A percentile compares a stretch with the other conserved stretches of the same genome.
These are phyloP conservation scores for Aureobasidium sp. DNA, from an alignment of 2,329 filamentous ascomycete genomes.

Conservation along the genomic window DNA sequence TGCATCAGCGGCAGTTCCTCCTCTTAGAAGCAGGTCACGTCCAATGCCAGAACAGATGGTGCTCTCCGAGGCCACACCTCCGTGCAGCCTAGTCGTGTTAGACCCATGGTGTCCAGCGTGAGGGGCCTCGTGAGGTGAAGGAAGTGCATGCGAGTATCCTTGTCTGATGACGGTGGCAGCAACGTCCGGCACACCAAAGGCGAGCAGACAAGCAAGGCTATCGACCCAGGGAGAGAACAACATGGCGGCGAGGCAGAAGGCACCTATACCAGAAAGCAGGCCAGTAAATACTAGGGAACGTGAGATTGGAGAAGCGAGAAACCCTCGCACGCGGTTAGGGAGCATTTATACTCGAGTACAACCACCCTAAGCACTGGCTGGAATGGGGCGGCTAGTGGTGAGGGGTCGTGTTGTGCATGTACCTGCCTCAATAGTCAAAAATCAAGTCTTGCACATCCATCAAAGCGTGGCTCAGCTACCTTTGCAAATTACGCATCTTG, in stretches of 20 bases:
- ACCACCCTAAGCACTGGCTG: neutral
- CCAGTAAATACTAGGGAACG: neutral
- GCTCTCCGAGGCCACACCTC: conserved; percentile 42
- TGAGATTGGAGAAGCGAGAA: neutral
- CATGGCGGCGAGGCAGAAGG: neutral
- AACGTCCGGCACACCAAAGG: neutral
- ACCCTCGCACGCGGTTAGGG: neutral
- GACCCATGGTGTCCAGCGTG: neutral
- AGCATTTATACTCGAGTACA: conserved; percentile 4
- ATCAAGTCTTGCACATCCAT: neutral
- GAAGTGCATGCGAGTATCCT: neutral
- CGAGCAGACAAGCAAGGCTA: neutral
- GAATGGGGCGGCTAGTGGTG: neutral
- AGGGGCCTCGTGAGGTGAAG: neutral
- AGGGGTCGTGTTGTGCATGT: neutral
- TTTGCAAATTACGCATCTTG: neutral
- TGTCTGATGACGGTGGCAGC: conserved; percentile 1
- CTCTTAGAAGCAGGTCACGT: conserved; percentile 37
- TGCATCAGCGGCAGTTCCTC: conserved; percentile 48
- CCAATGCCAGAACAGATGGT: conserved; percentile 42
- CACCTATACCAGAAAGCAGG: neutral
- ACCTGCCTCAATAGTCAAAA: neutral
- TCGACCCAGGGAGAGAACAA: conserved; percentile 8
- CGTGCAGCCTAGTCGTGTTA: conserved; percentile 23
- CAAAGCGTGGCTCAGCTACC: neutral